Base-by-base conservation (phyloP, 108 stramenopile species). In the Ochromonas danica region DNA sequence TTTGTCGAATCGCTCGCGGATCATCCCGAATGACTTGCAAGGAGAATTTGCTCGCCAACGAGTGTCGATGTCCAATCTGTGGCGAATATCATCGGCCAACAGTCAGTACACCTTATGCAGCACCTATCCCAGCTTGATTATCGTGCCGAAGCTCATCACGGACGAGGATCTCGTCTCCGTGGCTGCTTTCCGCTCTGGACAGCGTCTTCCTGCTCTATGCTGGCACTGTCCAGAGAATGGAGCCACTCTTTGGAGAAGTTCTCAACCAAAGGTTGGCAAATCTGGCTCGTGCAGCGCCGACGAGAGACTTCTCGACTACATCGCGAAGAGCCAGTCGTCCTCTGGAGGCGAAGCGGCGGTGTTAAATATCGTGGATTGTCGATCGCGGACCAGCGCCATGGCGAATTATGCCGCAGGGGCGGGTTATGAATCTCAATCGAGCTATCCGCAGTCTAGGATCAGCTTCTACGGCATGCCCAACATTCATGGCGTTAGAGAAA, bases 251-350 rank as follows among this genome's bases (percentile, higher is more conserved):
- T 97, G 96, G 96, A 81, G 99, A 70, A 89, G 88, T 43, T 87
- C 94, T 39, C 99, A 99, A 79, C 99, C 99, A 0, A 94, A 94
- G 80, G 94, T 96, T 27, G 98, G 98, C 0, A 78, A 95, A 30
- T 92, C 91, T 77, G 93, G 93, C 31, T 92, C 94, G 1, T 92
- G 86, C 78, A 61, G 84, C 0, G 90, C 92, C 33, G 97, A 98
- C 81, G 94, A 95, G 81, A 79, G 85, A 3, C 89, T 92, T 45
- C 63, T 95, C 65, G 71, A 87, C 31, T 85, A 89, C 43, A 90
- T 95, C 2, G 75, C 74, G 28, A 10, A 39, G 1, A 22, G 80
- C 80, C 31, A 35, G 10, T 40, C 71, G 22, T 80, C 45, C 3
- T 31, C 80, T 3, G n/a, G n/a, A n/a, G n/a, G n/a, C n/a, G n/a